phyloP scores from a whole-genome alignment of 1,284 basidiomycete genomes.

The Ustilago xerochloae region DNA sequence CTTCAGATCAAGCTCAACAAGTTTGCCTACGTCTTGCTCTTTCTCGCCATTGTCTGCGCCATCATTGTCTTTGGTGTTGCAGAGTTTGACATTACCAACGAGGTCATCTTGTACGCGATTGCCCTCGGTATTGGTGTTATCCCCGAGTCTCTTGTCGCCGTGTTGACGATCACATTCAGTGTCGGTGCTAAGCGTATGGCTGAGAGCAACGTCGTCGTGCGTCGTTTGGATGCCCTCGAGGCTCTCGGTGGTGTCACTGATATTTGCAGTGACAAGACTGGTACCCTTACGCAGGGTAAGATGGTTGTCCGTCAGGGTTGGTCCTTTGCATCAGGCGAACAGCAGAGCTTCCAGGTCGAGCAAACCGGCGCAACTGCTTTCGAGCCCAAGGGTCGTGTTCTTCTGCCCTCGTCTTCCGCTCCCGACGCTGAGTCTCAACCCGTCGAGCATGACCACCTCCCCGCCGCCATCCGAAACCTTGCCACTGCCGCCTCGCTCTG shows the following conservation, averaged over 20 bases:
- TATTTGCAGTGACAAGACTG: constrained; percentile 63
- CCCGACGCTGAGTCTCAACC: constrained; percentile 13
- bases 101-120: constrained; percentile 71
- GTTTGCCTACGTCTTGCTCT: constrained; percentile 75
- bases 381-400: constrained; percentile 49
- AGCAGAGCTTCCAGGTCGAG: constrained; percentile 49
- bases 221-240: constrained; percentile 62
- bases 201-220: constrained; percentile 59
- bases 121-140: constrained; percentile 65
- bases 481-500: constrained; percentile 59
- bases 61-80: constrained; percentile 72
- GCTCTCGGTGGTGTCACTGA: constrained; percentile 59
- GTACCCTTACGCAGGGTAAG: constrained; percentile 64
- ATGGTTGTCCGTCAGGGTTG: constrained; percentile 62
- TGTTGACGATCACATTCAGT: constrained; percentile 63
- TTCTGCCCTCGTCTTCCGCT: constrained; percentile 11
- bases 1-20: constrained; percentile 76
- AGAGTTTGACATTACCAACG: constrained; percentile 65
- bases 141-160: constrained; percentile 69
- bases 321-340: constrained; percentile 24
- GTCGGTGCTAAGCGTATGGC: constrained; percentile 65
- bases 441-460: constrained; percentile 25
- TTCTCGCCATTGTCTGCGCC: constrained; percentile 73
- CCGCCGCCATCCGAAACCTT: constrained; percentile 33
- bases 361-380: constrained; percentile 52